phyloP scores from a whole-genome alignment of 495 filamentous ascomycete species.

The Parachaetomium inaequale region DNA sequence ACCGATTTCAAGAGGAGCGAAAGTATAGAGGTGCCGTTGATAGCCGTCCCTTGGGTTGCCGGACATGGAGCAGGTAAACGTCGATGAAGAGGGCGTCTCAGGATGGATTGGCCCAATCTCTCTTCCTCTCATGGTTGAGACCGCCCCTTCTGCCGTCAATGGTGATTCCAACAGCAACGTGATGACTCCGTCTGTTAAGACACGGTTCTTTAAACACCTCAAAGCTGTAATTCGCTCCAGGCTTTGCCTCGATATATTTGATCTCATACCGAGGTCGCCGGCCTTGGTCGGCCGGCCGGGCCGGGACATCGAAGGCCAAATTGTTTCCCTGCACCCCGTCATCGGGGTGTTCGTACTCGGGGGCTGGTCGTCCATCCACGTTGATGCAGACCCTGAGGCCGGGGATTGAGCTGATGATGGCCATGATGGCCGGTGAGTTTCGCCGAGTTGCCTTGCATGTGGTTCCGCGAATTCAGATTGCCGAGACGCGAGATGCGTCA shows the following conservation, averaged over 20 bases:
- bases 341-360: not conserved
- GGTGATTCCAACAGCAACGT: too few species aligned
- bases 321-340: not conserved
- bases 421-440: not conserved
- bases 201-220: too few species aligned
- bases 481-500: too few species aligned
- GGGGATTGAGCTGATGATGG: not conserved
- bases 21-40: not conserved
- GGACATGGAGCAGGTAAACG: too few species aligned
- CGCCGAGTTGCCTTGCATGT: too few species aligned
- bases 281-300: too few species aligned
- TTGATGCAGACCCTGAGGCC: not conserved
- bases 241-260: not conserved
- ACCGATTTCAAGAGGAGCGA: not conserved
- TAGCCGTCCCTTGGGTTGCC: not conserved
- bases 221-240: not conserved
- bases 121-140: too few species aligned
- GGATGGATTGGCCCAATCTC: not conserved
- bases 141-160: too few species aligned
- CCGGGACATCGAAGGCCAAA: not conserved
- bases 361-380: not conserved
- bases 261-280: not conserved
- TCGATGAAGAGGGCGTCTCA: too few species aligned
- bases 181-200: too few species aligned
- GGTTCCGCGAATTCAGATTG: too few species aligned